phyloP scores from a whole-genome alignment of 495 filamentous ascomycete genomes.

The Neurospora africana region DNA sequence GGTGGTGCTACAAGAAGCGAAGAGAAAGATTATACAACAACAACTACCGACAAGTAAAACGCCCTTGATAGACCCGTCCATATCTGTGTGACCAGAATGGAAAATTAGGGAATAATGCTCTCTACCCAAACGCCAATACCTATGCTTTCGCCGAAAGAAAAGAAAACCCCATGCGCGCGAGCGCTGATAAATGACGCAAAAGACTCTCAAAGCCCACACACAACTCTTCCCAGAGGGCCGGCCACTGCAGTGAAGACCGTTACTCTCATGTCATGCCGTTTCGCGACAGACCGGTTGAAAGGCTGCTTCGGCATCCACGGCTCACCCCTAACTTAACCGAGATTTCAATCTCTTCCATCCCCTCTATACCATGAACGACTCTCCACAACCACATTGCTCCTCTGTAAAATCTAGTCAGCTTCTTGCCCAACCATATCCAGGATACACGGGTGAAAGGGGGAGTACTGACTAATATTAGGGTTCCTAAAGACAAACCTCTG shows the following conservation, averaged over 20 bases:
- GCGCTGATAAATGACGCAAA: not conserved
- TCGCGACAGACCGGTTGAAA: not conserved
- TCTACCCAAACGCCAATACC: constrained; percentile 1
- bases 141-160: not conserved
- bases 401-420: too few relatives aligned
- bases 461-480: constrained; percentile 88
- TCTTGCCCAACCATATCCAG: too few relatives aligned
- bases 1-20: not conserved
- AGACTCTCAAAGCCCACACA: not conserved
- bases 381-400: constrained; percentile 94
- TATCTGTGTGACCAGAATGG: not conserved
- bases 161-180: not conserved
- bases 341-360: not conserved
- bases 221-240: not conserved
- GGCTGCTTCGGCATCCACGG: not conserved
- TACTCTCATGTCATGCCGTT: not conserved
- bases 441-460: too few relatives aligned
- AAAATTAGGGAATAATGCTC: not conserved
- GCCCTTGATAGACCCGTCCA: not conserved
- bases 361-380: constrained; percentile 80
- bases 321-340: not conserved
- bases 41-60: not conserved
- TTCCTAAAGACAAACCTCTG: constrained; percentile 88
- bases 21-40: not conserved
- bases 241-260: not conserved